Base-by-base conservation (phyloP, 805 yeast species). In the Sungouiella blattae region DNA sequence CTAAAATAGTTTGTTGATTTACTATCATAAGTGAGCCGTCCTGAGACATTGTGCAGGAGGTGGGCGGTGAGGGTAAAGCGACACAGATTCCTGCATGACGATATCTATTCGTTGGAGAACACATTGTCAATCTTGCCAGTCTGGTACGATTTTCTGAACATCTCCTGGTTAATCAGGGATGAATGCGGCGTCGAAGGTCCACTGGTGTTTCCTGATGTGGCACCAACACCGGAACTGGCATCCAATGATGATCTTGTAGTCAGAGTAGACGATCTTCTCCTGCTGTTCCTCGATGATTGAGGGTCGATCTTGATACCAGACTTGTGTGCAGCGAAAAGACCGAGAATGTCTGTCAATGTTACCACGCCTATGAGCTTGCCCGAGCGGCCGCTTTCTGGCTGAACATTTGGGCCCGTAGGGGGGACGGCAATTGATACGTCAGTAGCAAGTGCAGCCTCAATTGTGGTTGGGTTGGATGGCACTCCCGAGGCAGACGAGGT, bases 311-410 rank as follows among this genome's bases (percentile, higher is more conserved):
- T 67, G 51, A 75, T 75, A 3, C 95, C 96, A 14, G 60, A 48
- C 38, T 80, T 73, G 23, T 75, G 77, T 48, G 80, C 73, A 6
- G 96, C 95, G 43, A 91, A 73, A 28, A 87, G 62, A 12, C 89
- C 86, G 32, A 93, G 64, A 22, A 91, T 82, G 60, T 91, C 98
- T 0, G 98, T 91, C 48, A 93, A 67, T 3, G 96, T 86, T 3
- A 93, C 80, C 17, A 93, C 98, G 26, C 98, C 98, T 36, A 87
- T 77, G 42, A 91, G 71, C 53, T 80, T 84, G 11, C 96, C 96
- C 2, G 87, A 78, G 34, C 80, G 67, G 28, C 82, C 80, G 33
- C 49, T 33, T 24, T 40, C 44, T 8, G 40, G 47, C 15, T 40
- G 46, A 3, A 36, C 30, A 11, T 38, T 15, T 36, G 43, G 17